phyloP scores from a whole-genome alignment of 306 rosid species.

The Amphicarpaea edgeworthii region DNA sequence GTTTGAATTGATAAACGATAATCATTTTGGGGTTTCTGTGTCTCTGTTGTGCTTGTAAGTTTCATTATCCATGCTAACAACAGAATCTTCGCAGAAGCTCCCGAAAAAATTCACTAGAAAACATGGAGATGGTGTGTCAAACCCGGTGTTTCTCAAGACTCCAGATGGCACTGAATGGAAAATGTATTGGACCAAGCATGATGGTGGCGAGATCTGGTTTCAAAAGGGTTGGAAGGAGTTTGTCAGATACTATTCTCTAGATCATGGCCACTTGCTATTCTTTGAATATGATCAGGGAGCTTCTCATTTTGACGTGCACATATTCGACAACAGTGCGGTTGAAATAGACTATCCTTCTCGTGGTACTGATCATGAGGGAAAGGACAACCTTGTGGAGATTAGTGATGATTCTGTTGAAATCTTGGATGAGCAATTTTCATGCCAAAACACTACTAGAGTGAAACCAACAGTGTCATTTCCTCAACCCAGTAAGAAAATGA shows the following conservation, averaged over 20 bases:
- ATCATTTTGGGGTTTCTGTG: not conserved
- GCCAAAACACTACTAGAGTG: slow-evolving; percentile 35
- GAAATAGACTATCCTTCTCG: slow-evolving; percentile 40
- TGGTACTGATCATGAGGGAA: not conserved
- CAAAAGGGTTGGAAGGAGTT: slow-evolving; percentile 8
- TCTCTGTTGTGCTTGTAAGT: slow-evolving; percentile 11
- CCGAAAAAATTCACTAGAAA: not conserved
- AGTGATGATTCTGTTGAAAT: slow-evolving; percentile 12
- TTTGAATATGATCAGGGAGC: slow-evolving; percentile 17
- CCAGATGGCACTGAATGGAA: not conserved
- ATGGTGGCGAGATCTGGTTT: not conserved
- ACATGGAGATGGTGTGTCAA: not conserved
- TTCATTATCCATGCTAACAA: not conserved
- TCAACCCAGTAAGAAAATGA: slow-evolving; percentile 35
- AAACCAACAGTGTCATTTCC: not conserved
- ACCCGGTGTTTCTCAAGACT: not conserved
- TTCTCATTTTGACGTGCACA: slow-evolving; percentile 11
- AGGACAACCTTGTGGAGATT: not conserved
- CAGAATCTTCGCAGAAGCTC: not conserved
- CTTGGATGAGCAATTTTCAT: not conserved
- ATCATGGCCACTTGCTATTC: slow-evolving; percentile 24
- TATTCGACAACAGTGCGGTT: slow-evolving; percentile 27
- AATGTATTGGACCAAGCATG: not conserved
- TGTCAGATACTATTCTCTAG: slow-evolving; percentile 10
- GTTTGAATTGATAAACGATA: not conserved